These are phyloP conservation scores for Colletotrichum theobromicola DNA, from an alignment of 2,329 filamentous ascomycete species.

Conservation along the genomic window DNA sequence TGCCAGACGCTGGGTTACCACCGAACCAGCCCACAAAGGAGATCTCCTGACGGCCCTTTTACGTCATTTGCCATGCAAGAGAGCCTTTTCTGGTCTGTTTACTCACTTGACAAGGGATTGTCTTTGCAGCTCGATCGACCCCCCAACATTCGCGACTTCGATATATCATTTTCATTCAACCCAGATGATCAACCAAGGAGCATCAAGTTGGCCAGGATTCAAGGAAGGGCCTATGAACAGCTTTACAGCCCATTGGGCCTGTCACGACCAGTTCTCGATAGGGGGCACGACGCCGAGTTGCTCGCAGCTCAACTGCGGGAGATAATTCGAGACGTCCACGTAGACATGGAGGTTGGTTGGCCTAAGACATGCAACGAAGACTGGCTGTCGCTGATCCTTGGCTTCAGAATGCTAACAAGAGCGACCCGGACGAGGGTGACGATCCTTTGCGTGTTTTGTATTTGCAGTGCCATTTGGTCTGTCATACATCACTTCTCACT, in stretches of 20 bases:
- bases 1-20: slow-evolving; percentile 40
- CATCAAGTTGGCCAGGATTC: slow-evolving; percentile 27
- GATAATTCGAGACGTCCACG: not conserved
- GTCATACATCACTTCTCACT: slow-evolving; percentile 36
- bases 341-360: not conserved
- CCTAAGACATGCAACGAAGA: not conserved
- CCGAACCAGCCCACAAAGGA: slow-evolving; percentile 1
- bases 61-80: not conserved
- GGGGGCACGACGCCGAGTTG: not conserved
- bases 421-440: not conserved
- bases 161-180: slow-evolving; percentile 30
- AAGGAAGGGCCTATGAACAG: slow-evolving; percentile 36
- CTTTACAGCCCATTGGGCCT: slow-evolving; percentile 33
- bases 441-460: slow-evolving; percentile 33
- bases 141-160: slow-evolving; percentile 36
- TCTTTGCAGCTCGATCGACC: slow-evolving; percentile 38
- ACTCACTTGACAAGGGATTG: slow-evolving; percentile 38
- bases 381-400: not conserved
- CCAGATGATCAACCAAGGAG: slow-evolving; percentile 18
- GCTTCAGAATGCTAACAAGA: not conserved
- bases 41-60: not conserved
- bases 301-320: not conserved
- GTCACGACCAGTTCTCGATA: not conserved
- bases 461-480: slow-evolving; percentile 37
- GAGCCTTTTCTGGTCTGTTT: slow-evolving; percentile 40